These are phyloP conservation scores for Ophiostoma australiae DNA, from an alignment of 2,329 filamentous ascomycete genomes.

Conservation along the genomic window DNA sequence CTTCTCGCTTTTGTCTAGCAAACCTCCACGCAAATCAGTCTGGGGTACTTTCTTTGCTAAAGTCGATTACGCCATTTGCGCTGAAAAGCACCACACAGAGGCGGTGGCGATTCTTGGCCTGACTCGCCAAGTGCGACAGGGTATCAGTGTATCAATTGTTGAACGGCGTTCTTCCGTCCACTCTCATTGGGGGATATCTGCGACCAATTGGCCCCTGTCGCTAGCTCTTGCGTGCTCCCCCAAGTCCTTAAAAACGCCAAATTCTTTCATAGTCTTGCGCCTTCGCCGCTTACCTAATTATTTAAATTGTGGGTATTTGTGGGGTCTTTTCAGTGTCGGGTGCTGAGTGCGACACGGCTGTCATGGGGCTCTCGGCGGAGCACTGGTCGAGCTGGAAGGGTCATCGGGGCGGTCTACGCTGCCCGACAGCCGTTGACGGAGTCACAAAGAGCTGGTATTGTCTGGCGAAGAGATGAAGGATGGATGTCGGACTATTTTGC, in stretches of 20 bases:
- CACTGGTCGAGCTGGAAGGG: background rate
- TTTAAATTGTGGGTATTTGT: background rate
- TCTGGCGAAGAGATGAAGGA: background rate
- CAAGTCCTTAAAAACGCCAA: background rate
- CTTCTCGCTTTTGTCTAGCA: background rate
- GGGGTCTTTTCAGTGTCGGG: background rate
- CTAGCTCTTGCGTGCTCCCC: conserved; percentile 13
- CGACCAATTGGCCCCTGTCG: background rate
- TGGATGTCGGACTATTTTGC: background rate
- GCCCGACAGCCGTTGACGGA: conserved; percentile 11
- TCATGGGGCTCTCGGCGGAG: conserved; percentile 18
- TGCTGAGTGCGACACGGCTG: conserved; percentile 11
- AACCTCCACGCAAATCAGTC: background rate
- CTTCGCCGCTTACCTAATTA: background rate
- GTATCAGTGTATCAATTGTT: background rate
- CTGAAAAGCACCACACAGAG: conserved; percentile 15
- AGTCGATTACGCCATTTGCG: conserved; percentile 3
- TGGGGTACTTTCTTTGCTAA: background rate
- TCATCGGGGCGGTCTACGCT: conserved; percentile 9
- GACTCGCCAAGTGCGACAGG: conserved; percentile 9
- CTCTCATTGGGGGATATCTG: background rate
- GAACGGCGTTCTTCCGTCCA: conserved; percentile 1
- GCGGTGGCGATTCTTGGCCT: conserved; percentile 9
- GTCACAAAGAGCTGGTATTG: background rate
- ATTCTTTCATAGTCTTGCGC: background rate